These are phyloP conservation scores for Populus nigra DNA, from an alignment of 345 rosid species.

Conservation along the genomic window DNA sequence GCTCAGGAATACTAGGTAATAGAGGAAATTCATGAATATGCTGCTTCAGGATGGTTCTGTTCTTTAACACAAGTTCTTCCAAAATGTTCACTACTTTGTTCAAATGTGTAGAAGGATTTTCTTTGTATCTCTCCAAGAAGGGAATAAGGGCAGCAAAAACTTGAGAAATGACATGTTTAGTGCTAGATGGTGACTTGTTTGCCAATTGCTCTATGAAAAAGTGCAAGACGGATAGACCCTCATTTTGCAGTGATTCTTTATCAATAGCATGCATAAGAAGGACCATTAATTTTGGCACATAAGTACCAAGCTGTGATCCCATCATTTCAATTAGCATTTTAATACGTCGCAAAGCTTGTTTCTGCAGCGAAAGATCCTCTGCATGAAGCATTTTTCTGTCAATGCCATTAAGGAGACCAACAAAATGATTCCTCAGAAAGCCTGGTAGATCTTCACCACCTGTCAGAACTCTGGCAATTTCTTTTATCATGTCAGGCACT, in stretches of 20 bases:
- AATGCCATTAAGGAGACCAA: conserved; percentile 87
- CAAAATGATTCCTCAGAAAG: conserved; percentile 93
- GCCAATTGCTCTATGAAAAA: conserved; percentile 77
- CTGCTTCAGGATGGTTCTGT: conserved; percentile 72
- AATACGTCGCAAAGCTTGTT: conserved; percentile 84
- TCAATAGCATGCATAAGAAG: conserved; percentile 90
- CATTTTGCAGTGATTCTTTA: conserved; percentile 78
- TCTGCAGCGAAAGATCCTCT: conserved; percentile 67
- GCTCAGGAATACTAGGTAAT: conserved; percentile 72
- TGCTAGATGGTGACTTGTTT: conserved; percentile 74
- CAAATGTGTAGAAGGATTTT: conserved; percentile 45
- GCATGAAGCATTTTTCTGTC: conserved; percentile 92
- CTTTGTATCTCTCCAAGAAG: conserved; percentile 73
- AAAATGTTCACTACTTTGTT: conserved; percentile 74
- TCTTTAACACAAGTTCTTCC: conserved; percentile 84
- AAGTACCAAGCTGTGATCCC: conserved; percentile 82
- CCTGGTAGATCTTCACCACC: conserved; percentile 75
- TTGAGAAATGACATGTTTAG: conserved; percentile 82
- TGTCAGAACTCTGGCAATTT: conserved; percentile 75
- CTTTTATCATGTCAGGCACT: conserved; percentile 74
- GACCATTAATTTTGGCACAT: conserved; percentile 92
- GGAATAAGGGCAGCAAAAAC: conserved; percentile 95
- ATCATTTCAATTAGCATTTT: conserved; percentile 87
- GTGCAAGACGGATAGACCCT: conserved; percentile 84
- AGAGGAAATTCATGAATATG: conserved; percentile 87